Evolutionary conservation across 148 eudicot species (phyloP), one percentile per base, ranked within the genome.

Genomic region (Silene latifolia): DNA sequence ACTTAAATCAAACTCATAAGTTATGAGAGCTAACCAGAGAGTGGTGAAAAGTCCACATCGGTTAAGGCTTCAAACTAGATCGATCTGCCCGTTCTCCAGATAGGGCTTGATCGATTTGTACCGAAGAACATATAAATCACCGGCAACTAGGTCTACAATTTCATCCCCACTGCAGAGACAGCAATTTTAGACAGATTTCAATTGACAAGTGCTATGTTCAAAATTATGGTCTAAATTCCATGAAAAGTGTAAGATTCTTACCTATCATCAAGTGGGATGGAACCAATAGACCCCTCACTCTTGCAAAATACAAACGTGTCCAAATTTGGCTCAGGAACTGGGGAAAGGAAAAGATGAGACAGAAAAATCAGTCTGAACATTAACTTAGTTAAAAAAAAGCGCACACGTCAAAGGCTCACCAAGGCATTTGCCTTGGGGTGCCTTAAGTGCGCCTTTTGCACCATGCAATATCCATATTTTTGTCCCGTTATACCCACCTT

Each of bases 251-350:
- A 27, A 57, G 74, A 73, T 42, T 48, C 76, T 82, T 88, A 76
- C 96, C 92, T 86, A 83, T 87, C 90, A 80, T 89, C 96, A 77
- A 95, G 97, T 42, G 91, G 93, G 65, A 89, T 84, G 71, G 94
- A 84, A 75, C 97, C 97, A 47, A 92, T 80, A 68, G 89, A 88
- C 71, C 72, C 79, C 85, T 86, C 82, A 80, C 90, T 90, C 85
- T 96, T 85, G 87, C 94, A 90, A 74, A 92, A 87, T 63, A 95
- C 92, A 74, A 85, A 95, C 2, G 89, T 82, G 47, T 89, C 96
- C 82, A 90, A 73, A 63, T 84, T 79, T 47, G 94, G 92, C 81
- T 89, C 93, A 6, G 96, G 90, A 24, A 95, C 96, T 92, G 76
- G 32, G 25, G 20, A 75, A 72, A 70, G 35, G 11, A 5, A 47